A percentile compares a stretch with the other conserved stretches of the same genome.
Conservation (phyloP, 2,329 filamentous ascomycete genomes). For the Alternaria infectoria region DNA sequence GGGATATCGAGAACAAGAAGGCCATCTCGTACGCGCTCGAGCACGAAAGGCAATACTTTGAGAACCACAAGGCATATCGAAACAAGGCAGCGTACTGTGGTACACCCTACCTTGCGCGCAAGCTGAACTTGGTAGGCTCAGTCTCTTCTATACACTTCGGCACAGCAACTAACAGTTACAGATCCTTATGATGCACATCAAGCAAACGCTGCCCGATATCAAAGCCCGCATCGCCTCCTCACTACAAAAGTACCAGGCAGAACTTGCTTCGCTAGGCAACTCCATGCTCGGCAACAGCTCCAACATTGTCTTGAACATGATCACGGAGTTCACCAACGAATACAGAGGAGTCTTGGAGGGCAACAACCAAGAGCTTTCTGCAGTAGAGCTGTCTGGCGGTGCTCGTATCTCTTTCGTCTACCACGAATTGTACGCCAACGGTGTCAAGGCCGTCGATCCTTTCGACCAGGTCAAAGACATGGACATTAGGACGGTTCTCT, state of each 20-base stretch:
- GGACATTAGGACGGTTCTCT: constrained; percentile 94
- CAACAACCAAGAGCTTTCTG: constrained; percentile 95
- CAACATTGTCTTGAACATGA: constrained; percentile 97
- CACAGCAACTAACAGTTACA: constrained; percentile 43
- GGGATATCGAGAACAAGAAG: constrained; percentile 98
- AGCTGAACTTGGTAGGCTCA: constrained; percentile 77
- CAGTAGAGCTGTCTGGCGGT: constrained; percentile 91
- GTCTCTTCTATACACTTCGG: not conserved
- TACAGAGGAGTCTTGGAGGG: constrained; percentile 96
- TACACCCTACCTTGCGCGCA: constrained; percentile 93
- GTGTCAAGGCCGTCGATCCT: constrained; percentile 95
- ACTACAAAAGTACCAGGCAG: constrained; percentile 85
- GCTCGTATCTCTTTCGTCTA: constrained; percentile 99
- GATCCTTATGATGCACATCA: constrained; percentile 99
- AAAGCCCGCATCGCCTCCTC: constrained; percentile 96
- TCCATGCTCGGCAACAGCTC: constrained; percentile 95
- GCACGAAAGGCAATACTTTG: constrained; percentile 95
- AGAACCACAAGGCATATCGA: constrained; percentile 96
- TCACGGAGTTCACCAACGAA: constrained; percentile 97
- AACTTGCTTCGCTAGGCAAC: constrained; percentile 83
- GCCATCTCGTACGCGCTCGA: constrained; percentile 89
- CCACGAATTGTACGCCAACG: constrained; percentile 97
- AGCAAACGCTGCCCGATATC: constrained; percentile 98
- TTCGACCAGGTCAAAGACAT: constrained; percentile 98
- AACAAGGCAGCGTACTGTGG: constrained; percentile 99